Evolutionary conservation across 352 stramenopile genomes (phyloP), one percentile per base, ranked within the genome.

Genomic region (Phytophthora aleatoria): DNA sequence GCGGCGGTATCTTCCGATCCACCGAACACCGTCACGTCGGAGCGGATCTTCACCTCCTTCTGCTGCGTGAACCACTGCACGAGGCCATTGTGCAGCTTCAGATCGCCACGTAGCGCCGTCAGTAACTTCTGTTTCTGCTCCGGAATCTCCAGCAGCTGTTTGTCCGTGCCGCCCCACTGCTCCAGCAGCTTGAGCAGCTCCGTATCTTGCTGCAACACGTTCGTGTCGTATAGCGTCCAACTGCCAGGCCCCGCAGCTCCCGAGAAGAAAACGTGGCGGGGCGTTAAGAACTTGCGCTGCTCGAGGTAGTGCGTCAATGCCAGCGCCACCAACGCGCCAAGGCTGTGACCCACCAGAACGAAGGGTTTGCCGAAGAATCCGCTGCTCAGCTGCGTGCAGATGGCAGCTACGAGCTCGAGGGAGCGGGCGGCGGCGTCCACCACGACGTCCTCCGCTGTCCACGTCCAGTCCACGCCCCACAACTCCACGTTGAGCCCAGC

Each of bases 311-410:
- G 68, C 64, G 81, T 65, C 35, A 92, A 67, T 33, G 74, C 80
- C 10, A 92, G 64, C 39, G 78, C 79, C 41, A 77, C 67, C 24
- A 90, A 60, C 36, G 84, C 81, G n/a, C 84, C 84, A 10, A 92
- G 67, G 61, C 79, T 90, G 68, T 92, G 84, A 50, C 84, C 84
- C 26, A 86, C 38, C 27, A 92, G 50, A 35, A 87, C 79, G 57
- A 87, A 92, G 0, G 74, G 81, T 62, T 92, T 92, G 62, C 87
- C 80, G 53, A 92, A 91, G 68, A 92, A 92, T 39, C 73, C 71
- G 48, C 61, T 62, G 51, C 52, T 67, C 16, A 91, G 67, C 56
- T 77, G 50, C 48, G 62, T 58, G 48, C 74, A 74, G 43, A 87
- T 69, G 11, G 69, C 75, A 10, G 72, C 71, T 42, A 77, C 50